Evolutionary conservation across 148 eudicot species (phyloP).

Genomic region (Cornus florida): DNA sequence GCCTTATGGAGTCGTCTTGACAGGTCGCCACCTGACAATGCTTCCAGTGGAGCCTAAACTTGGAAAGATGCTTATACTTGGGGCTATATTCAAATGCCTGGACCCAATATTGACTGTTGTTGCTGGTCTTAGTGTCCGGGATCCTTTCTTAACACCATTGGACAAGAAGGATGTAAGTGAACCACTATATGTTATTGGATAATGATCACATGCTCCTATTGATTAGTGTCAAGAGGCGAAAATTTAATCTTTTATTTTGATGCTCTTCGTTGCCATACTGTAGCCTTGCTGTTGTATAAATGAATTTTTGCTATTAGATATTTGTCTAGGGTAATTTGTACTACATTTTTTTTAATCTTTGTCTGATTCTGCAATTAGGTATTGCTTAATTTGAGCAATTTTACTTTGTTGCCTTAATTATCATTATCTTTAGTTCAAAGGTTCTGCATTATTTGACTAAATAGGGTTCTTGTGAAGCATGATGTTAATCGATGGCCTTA

Average conservation of each 20-base stretch:
- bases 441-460: too few relatives aligned
- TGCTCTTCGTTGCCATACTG: background rate
- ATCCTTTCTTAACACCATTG: conserved; percentile 90
- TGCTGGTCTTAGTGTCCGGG: conserved; percentile 92
- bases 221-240: background rate
- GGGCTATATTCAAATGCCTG: conserved; percentile 77
- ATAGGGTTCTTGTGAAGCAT: background rate
- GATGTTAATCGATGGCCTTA: too few relatives aligned
- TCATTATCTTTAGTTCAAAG: background rate
- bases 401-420: background rate
- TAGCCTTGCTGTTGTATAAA: background rate
- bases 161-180: conserved; percentile 95
- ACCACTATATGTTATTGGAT: background rate
- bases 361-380: too few relatives aligned
- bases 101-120: conserved; percentile 88
- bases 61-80: conserved; percentile 92
- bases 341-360: too few relatives aligned
- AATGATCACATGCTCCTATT: conserved; percentile 1
- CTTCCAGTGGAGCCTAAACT: conserved; percentile 93
- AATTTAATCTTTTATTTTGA: conserved; percentile 2
- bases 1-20: conserved; percentile 23
- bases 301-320: background rate
- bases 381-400: background rate
- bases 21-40: conserved; percentile 82
- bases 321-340: too few relatives aligned